phyloP scores from a whole-genome alignment of 2,329 filamentous ascomycete species.

The Diplocarpon mali region DNA sequence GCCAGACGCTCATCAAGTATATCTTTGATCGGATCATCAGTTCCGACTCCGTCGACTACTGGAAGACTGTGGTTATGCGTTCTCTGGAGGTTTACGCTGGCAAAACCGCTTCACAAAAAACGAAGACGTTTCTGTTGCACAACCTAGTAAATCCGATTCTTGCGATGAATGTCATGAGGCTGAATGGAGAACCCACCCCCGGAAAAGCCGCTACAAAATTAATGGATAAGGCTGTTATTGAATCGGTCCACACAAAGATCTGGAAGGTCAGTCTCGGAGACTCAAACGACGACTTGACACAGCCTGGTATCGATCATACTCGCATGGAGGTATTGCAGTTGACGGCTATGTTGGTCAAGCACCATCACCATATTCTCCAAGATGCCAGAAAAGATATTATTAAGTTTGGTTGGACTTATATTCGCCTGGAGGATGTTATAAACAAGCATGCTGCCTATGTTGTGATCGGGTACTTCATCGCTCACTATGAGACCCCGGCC shows the following conservation, averaged over 20 bases:
- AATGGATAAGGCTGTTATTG: constrained; percentile 78
- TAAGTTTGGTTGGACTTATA: constrained; percentile 98
- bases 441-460: constrained; percentile 99
- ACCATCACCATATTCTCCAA: constrained; percentile 77
- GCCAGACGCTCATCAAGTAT: constrained; percentile 65
- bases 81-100: constrained; percentile 81
- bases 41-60: constrained; percentile 75
- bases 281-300: constrained; percentile 68
- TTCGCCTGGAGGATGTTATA: constrained; percentile 94
- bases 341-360: constrained; percentile 90
- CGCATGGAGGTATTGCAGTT: constrained; percentile 93
- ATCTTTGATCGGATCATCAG: constrained; percentile 79
- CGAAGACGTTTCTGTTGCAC: constrained; percentile 85
- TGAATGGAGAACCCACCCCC: constrained; percentile 49
- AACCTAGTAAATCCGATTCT: constrained; percentile 93
- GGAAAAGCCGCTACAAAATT: constrained; percentile 52
- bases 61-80: constrained; percentile 69
- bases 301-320: constrained; percentile 86
- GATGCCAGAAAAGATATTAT: constrained; percentile 96
- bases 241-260: constrained; percentile 81
- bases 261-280: constrained; percentile 86
- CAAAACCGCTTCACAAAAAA: constrained; percentile 70
- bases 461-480: constrained; percentile 94
- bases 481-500: constrained; percentile 86
- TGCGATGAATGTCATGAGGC: constrained; percentile 87